Evolutionary conservation across 2,329 filamentous ascomycete genomes (phyloP), one percentile per base, ranked within the genome.

Genomic region (Ophiostoma triangulosporum): DNA sequence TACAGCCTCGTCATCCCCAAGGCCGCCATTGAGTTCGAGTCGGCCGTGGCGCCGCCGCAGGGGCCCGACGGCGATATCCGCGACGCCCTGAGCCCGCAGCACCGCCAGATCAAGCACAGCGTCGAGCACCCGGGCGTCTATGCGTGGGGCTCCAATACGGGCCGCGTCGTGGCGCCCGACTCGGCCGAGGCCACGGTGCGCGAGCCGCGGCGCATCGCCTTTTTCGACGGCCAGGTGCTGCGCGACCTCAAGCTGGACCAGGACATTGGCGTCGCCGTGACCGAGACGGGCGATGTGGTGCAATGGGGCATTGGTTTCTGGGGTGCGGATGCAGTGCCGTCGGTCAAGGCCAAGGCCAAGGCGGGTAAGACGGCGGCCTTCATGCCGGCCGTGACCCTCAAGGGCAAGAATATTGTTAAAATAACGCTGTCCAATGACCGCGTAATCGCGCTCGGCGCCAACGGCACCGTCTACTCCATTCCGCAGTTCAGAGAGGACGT

Each of bases 111-210:
- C 55, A 88, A 86, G 70, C 81, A 80, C 64, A 94, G 87, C 67
- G 81, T 77, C 75, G 79, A 81, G 67, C 83, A 86, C 56, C 91
- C 93, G 0, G 93, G 90, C 2, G 85, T 97, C 0, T 97, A 95
- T 68, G 81, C 85, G 5, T 98, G 93, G 91, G 93, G 93, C 0
- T 88, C 85, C 17, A 98, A 98, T 62, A 72, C 73, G 15, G 88
- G 89, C 56, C 78, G 78, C 60, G 90, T 95, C n/a, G 87, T 86
- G 35, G 89, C 90, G 40, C 89, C 90, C 1, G 82, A 85, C 58
- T 91, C 86, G 8, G 76, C 84, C 51, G 89, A 95, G 53, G 71
- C 73, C 29, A 77, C 83, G 57, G 74, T 97, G 65, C 96, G 95
- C 70, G 81, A 78, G 1, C 90, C 93, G 14, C 75, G 84, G 55